Conservation (phyloP, 495 filamentous ascomycete species). For the Talaromyces borbonicus region DNA sequence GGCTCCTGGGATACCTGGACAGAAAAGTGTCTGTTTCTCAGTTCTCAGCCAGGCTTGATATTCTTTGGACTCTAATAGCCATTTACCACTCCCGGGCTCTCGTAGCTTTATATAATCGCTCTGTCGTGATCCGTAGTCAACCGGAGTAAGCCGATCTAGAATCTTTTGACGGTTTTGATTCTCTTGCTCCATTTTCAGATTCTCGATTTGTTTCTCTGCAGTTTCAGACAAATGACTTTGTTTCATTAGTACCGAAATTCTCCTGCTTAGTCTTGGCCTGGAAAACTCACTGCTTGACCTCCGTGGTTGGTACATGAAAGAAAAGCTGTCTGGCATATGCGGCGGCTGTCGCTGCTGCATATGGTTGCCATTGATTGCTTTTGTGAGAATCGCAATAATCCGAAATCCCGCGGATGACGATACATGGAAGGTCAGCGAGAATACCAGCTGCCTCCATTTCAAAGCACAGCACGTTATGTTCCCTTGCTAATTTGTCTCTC, state of each 20-base stretch:
- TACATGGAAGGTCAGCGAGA: constrained; percentile 19
- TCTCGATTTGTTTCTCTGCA: no score
- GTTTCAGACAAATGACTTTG: no score
- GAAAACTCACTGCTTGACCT: no score
- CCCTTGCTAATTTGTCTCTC: constrained; percentile 14
- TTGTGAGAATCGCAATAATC: constrained; percentile 16
- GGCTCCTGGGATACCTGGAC: constrained; percentile 31
- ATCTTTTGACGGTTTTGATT: constrained; percentile 4
- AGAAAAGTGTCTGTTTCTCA: constrained; percentile 27
- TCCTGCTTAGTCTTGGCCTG: no score
- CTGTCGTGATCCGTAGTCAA: constrained; percentile 12
- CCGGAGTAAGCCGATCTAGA: constrained; percentile 12
- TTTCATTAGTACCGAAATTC: no score
- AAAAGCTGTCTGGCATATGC: constrained; percentile 14
- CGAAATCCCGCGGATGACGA: constrained; percentile 16
- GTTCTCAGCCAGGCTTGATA: constrained; percentile 26
- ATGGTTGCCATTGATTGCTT: constrained; percentile 3
- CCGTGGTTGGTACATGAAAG: not conserved
- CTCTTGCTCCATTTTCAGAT: no score
- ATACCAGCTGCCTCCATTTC: constrained; percentile 41
- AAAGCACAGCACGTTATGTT: constrained; percentile 30
- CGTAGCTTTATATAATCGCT: constrained; percentile 11
- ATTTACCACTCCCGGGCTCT: constrained; percentile 30
- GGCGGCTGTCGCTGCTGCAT: constrained; percentile 9
- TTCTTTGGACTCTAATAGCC: constrained; percentile 28